phyloP scores from a whole-genome alignment of 805 yeast genomes.

The Candida hungchunana region DNA sequence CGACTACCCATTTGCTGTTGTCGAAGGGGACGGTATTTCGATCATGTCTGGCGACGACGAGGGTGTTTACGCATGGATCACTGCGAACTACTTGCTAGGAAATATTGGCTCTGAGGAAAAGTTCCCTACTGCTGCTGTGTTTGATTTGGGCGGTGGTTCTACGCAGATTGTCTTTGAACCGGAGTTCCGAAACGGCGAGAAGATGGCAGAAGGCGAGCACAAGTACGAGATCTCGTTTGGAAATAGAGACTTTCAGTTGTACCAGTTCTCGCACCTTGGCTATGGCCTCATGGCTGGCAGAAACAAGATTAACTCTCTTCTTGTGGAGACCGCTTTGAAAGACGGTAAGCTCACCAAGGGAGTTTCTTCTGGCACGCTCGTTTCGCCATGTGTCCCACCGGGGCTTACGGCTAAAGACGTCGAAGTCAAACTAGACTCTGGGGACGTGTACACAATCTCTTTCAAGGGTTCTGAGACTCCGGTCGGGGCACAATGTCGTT shows the following conservation, averaged over 20 bases:
- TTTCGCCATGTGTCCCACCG: slow-evolving; percentile 89
- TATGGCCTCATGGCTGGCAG: slow-evolving; percentile 95
- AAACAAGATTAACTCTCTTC: slow-evolving; percentile 65
- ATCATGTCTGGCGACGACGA: slow-evolving; percentile 97
- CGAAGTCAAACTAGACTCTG: slow-evolving; percentile 50
- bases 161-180: slow-evolving; percentile 99
- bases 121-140: slow-evolving; percentile 90
- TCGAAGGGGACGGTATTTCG: slow-evolving; percentile 77
- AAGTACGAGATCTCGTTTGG: slow-evolving; percentile 80
- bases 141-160: slow-evolving; percentile 97
- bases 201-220: slow-evolving; percentile 83
- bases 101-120: slow-evolving; percentile 78
- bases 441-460: slow-evolving; percentile 46
- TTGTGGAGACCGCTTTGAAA: slow-evolving; percentile 50
- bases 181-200: slow-evolving; percentile 50
- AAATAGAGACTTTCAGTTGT: slow-evolving; percentile 69
- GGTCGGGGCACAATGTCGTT: slow-evolving; percentile 84
- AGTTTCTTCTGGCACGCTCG: slow-evolving; percentile 42
- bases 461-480: slow-evolving; percentile 61
- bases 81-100: slow-evolving; percentile 88
- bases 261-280: slow-evolving; percentile 93
- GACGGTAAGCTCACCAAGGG: slow-evolving; percentile 37
- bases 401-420: slow-evolving; percentile 57
- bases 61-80: slow-evolving; percentile 99
- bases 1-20: slow-evolving; percentile 90